A percentile compares a stretch with the other conserved stretches of the same genome.
Evolutionary conservation across 1,139 yeast species (phyloP).

Genomic region (Arxiozyma heterogenica): DNA sequence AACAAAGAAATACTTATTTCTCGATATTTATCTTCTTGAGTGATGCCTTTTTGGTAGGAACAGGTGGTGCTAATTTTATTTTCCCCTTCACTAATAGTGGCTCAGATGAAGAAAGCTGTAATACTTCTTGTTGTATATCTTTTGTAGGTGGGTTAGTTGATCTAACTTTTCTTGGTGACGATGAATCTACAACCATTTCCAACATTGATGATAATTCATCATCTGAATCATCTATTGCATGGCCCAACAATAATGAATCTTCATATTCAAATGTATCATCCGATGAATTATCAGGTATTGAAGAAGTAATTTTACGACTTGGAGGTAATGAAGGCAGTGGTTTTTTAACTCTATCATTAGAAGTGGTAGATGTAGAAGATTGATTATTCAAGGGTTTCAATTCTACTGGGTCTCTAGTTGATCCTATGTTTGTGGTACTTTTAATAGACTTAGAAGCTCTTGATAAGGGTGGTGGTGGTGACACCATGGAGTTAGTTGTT

Average conservation of each 20-base stretch:
- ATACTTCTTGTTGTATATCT: background rate
- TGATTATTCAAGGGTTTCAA: background rate
- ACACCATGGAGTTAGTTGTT: no score
- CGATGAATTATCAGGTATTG: background rate
- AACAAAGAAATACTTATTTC: background rate
- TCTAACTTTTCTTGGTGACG: background rate
- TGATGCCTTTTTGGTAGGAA: constrained; percentile 4
- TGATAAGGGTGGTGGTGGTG: constrained; percentile 5
- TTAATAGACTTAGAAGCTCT: background rate
- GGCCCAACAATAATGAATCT: background rate
- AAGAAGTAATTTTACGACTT: background rate
- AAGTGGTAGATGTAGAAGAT: background rate
- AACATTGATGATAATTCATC: constrained; percentile 3
- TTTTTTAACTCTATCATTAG: background rate
- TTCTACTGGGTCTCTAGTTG: background rate
- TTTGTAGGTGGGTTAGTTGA: background rate
- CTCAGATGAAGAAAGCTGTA: background rate
- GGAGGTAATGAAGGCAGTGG: constrained; percentile 1
- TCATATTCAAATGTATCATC: background rate
- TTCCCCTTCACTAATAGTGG: background rate
- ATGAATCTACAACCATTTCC: constrained; percentile 6
- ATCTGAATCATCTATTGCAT: background rate
- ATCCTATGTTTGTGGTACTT: background rate
- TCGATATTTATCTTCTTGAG: background rate
- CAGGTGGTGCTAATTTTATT: constrained; percentile 4